A percentile compares a stretch with the other conserved stretches of the same genome.
Conservation (phyloP, 1,284 basidiomycete species). For the Ustilago vetiveriae region DNA sequence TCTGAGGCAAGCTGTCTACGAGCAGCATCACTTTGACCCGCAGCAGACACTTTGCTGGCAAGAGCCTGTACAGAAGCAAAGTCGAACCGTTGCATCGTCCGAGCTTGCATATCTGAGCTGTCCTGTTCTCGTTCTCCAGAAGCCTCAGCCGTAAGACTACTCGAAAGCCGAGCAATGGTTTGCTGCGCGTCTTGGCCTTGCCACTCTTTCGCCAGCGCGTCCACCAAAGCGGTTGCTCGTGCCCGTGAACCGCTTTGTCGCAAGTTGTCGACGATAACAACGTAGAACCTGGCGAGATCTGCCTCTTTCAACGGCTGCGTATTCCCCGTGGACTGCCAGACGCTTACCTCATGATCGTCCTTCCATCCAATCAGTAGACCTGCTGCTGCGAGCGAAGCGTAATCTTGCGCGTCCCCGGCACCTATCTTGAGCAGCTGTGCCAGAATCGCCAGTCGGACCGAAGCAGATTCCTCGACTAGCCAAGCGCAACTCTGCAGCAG, state of each 20-base stretch:
- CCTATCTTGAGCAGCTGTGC: constrained; percentile 11
- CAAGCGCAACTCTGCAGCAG: constrained; percentile 8
- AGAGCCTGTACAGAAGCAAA: constrained; percentile 10
- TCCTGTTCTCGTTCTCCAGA: neutral
- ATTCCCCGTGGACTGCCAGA: constrained; percentile 4
- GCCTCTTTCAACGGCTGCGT: neutral
- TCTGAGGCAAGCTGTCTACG: constrained; percentile 3
- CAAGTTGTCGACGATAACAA: neutral
- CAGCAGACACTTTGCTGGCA: constrained; percentile 1
- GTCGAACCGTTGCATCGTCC: constrained; percentile 10
- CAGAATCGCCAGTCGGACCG: constrained; percentile 1
- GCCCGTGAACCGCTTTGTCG: neutral
- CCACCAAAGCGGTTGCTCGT: constrained; percentile 2
- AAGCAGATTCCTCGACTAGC: constrained; percentile 17
- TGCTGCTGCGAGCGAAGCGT: constrained; percentile 6
- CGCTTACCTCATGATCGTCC: constrained; percentile 12
- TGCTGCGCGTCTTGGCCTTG: constrained; percentile 14
- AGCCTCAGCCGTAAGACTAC: neutral
- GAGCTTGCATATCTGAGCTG: neutral
- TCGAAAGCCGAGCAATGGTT: constrained; percentile 8
- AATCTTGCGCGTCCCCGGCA: neutral
- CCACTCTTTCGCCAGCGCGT: neutral
- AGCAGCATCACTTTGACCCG: neutral
- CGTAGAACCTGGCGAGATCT: constrained; percentile 10
- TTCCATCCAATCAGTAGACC: constrained; percentile 28